These are phyloP conservation scores for Stagonosporopsis vannaccii DNA, from an alignment of 2,329 filamentous ascomycete species.

Conservation along the genomic window DNA sequence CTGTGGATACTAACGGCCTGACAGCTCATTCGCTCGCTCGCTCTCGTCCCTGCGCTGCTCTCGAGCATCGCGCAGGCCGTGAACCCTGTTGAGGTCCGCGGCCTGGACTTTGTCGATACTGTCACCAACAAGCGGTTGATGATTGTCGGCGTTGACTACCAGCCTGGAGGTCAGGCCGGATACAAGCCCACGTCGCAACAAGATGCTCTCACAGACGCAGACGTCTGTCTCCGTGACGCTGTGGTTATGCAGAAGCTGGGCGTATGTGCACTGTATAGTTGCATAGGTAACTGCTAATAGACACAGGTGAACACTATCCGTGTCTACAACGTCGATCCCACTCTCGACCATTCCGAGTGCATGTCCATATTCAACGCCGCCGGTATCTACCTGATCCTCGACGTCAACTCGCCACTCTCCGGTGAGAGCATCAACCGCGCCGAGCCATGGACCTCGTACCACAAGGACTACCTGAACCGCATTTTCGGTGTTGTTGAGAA, in stretches of 20 bases:
- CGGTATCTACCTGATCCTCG: slow-evolving; percentile 71
- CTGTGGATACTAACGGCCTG: slow-evolving; percentile 20
- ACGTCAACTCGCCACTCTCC: slow-evolving; percentile 68
- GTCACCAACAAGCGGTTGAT: slow-evolving; percentile 66
- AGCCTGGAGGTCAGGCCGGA: slow-evolving; percentile 67
- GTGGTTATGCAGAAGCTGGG: slow-evolving; percentile 69
- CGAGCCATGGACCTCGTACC: slow-evolving; percentile 64
- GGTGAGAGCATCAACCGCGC: slow-evolving; percentile 65
- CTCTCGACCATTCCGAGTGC: slow-evolving; percentile 67
- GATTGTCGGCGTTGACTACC: slow-evolving; percentile 67
- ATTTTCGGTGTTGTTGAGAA: slow-evolving; percentile 70
- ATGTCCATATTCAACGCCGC: slow-evolving; percentile 70
- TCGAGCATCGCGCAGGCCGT: slow-evolving; percentile 60
- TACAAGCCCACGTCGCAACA: slow-evolving; percentile 58
- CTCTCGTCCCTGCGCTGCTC: slow-evolving; percentile 39
- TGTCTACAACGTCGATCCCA: slow-evolving; percentile 69
- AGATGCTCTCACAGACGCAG: slow-evolving; percentile 66
- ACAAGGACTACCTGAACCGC: slow-evolving; percentile 62
- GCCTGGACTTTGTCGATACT: slow-evolving; percentile 68
- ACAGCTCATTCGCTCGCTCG: slow-evolving; percentile 39
- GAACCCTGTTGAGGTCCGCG: slow-evolving; percentile 63
- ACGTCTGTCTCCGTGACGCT: slow-evolving; percentile 67
- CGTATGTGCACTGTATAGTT: slow-evolving; percentile 32
- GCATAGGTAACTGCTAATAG: neutral
- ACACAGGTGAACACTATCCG: slow-evolving; percentile 66